Base-by-base conservation (phyloP, 441 rosid genomes). In the Mallotus repandus region DNA sequence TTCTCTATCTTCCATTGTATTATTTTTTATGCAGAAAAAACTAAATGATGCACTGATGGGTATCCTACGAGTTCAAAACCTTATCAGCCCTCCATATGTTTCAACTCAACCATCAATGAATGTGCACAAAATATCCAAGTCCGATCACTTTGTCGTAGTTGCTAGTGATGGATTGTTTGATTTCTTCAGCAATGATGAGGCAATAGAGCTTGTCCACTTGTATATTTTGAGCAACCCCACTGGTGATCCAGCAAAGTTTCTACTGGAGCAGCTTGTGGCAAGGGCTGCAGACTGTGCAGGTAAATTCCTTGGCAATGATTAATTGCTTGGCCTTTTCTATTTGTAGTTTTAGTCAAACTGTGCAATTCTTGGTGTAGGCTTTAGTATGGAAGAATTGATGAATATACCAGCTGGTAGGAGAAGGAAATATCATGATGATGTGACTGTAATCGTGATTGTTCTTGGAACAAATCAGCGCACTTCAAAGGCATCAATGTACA, bases 351-450 rank as follows among this genome's bases (percentile, higher is more conserved):
- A 45, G 8, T 46, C 50, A 12, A 19, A 22, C 68, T 35, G 5
- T 35, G 29, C 63, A 19, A 35, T 35, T 35, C 41, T 35, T 35
- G 41, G 41, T 35, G 41, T 5, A 38, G 63, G 53, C 50, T 49
- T 59, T 35, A 91, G 88, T 43, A 75, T 82, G 85, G 98, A 95
- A 77, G 96, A 93, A 73, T 67, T 95, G 87, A 83, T 86, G 95
- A 93, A 81, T 74, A 79, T 95, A 72, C 99, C 98, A 16, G 92
- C 93, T 22, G 99, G 99, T 55, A 80, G 96, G 90, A 89, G 91
- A 80, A 82, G 98, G 84, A 93, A 94, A 79, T 95, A 95, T 79
- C 99, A 93, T 48, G 99, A 95, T 56, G 99, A 95, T 80, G 93
- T 95, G 48, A 93, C 99, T 57, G 91, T 93, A 16, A 88, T 95